phyloP scores from a whole-genome alignment of 2,329 filamentous ascomycete genomes.

The Tolypocladium sp. region DNA sequence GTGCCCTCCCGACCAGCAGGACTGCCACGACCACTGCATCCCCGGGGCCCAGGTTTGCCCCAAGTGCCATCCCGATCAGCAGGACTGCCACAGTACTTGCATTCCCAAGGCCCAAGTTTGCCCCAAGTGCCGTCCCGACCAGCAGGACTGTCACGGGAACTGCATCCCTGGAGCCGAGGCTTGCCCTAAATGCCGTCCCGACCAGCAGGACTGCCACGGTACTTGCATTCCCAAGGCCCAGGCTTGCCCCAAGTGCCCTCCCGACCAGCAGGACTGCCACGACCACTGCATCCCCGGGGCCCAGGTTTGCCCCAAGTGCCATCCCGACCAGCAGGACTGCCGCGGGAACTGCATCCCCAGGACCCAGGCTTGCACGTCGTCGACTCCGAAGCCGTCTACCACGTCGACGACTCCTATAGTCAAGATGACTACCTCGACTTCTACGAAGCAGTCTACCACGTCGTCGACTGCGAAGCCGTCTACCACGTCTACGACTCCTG shows the following conservation, averaged over 20 bases:
- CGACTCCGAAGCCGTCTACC: not conserved
- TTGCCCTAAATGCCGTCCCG: not conserved
- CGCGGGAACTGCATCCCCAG: too few species aligned
- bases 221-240: not conserved
- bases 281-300: not conserved
- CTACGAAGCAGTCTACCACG: not conserved
- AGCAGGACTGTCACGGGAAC: not conserved
- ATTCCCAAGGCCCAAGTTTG: not conserved
- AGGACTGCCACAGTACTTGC: not conserved
- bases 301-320: not conserved
- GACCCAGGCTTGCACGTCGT: too few species aligned
- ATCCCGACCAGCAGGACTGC: not conserved
- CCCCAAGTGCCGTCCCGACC: not conserved
- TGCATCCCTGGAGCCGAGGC: not conserved
- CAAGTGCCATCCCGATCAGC: too few species aligned
- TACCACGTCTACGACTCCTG: too few species aligned
- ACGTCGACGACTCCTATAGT: not conserved
- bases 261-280: not conserved
- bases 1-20: not conserved
- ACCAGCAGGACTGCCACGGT: not conserved
- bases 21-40: not conserved
- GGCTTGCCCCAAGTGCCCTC: not conserved
- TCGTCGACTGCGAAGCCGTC: not conserved
- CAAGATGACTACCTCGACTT: not conserved
- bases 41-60: too few species aligned